Base-by-base conservation (phyloP, 1,284 basidiomycete genomes). In the Bjerkandera adusta region DNA sequence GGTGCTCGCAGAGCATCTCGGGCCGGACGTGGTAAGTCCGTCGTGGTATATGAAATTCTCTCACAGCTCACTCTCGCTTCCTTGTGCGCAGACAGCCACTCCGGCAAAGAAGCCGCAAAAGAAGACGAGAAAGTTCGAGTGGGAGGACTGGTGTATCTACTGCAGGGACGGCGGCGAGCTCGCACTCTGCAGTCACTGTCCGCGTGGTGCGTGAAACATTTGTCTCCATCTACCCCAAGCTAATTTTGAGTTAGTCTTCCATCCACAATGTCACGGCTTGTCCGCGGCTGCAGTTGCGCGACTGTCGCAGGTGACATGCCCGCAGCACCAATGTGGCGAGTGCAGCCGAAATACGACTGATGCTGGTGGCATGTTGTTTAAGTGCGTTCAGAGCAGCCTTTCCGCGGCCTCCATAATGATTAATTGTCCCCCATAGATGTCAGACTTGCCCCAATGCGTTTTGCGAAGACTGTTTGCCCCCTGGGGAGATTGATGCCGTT, bases 91-190 rank as follows among this genome's bases (percentile, higher is more conserved):
- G 12, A 37, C 29, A n/a, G 22, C 29, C 4, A 22, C 37, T 34
- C 15, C 27, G 5, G 20, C 42, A 15, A 11, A n/a, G 3, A 64
- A 68, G 49, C 65, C 65, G 43, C 59, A 60, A 30, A 59, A 59
- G 36, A 59, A 57, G 37, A 59, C 37, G 44, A 56, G 53, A 20
- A 68, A 64, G 52, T 72, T 68, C 41, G 74, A 74, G 5, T 72
- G 63, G 18, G 76, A 81, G 55, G 77, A 83, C 49, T 77, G 68
- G 64, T 83, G 81, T 57, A 70, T 76, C 33, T 63, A 70, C 46
- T 83, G 81, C 58, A 68, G 75, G 34, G 81, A 83, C 45, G 79
- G 80, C 1, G 81, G 81, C 0, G 69, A 78, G 40, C 53, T 83
- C 4, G 61, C 73, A 30, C 47, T 72, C 6, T 83, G 81, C 53